A percentile compares a stretch with the other conserved stretches of the same genome.
Conservation (phyloP, 495 filamentous ascomycete species). For the Penicillium paxilli region DNA sequence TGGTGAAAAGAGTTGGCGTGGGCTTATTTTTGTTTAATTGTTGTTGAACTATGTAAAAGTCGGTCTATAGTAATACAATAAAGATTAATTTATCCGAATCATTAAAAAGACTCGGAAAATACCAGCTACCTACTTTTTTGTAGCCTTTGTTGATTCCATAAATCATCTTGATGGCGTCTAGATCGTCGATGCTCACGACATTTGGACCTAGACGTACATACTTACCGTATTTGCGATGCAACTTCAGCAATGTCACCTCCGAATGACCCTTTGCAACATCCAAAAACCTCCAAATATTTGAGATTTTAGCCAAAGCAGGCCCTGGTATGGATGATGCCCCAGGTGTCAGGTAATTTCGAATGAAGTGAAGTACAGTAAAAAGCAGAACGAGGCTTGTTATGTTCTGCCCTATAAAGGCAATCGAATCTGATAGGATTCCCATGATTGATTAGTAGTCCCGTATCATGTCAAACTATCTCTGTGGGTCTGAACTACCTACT, state of each 20-base stretch:
- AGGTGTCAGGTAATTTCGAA: slow-evolving; percentile 13
- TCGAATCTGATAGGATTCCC: slow-evolving; percentile 7
- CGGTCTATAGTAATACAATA: not conserved
- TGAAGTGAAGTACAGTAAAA: slow-evolving; percentile 3
- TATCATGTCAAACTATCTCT: not conserved
- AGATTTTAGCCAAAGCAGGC: slow-evolving; percentile 13
- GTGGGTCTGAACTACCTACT: not conserved
- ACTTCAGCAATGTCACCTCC: slow-evolving; percentile 25
- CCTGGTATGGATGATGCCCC: slow-evolving; percentile 13
- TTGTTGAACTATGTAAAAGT: slow-evolving; percentile 33
- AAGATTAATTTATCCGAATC: not conserved
- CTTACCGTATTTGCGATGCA: slow-evolving; percentile 55
- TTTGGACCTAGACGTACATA: slow-evolving; percentile 61
- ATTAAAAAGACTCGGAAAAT: not conserved
- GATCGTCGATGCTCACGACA: slow-evolving; percentile 51
- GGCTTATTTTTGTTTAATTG: slow-evolving; percentile 24
- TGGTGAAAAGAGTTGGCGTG: slow-evolving; percentile 34
- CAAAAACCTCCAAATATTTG: slow-evolving; percentile 18
- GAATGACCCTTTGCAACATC: slow-evolving; percentile 22
- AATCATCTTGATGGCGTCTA: slow-evolving; percentile 33
- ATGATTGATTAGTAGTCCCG: not conserved
- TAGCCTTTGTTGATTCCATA: slow-evolving; percentile 23
- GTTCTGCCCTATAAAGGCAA: slow-evolving; percentile 3
- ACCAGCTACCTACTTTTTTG: slow-evolving; percentile 12
- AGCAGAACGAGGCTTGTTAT: slow-evolving; percentile 3